phyloP scores from a whole-genome alignment of 306 rosid species.

The Parietaria judaica region DNA sequence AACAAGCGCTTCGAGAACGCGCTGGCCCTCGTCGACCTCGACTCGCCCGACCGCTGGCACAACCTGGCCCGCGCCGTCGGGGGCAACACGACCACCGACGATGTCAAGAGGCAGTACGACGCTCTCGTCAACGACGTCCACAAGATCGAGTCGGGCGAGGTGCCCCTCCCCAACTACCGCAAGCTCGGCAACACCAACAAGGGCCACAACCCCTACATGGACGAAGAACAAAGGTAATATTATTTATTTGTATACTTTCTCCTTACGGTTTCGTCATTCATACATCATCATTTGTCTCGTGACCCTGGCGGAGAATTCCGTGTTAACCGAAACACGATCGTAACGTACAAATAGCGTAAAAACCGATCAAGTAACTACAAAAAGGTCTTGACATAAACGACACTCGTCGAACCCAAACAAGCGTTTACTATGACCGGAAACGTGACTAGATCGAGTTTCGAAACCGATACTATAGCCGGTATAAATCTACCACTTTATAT shows the following conservation, averaged over 20 bases:
- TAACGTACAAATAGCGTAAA: too few relatives aligned
- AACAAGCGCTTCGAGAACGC: conserved; percentile 82
- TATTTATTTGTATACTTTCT: not conserved
- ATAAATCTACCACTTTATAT: too few relatives aligned
- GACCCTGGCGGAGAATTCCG: too few relatives aligned
- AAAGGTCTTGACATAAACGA: too few relatives aligned
- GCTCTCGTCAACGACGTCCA: conserved; percentile 55
- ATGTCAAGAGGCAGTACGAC: conserved; percentile 60
- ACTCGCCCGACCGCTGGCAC: conserved; percentile 60
- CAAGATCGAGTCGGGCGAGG: conserved; percentile 52
- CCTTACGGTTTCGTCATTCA: too few relatives aligned
- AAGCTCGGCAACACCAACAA: conserved; percentile 18
- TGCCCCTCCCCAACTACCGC: conserved; percentile 61
- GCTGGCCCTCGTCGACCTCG: conserved; percentile 47
- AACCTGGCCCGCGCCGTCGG: conserved; percentile 64
- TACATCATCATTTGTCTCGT: not conserved
- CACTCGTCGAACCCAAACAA: too few relatives aligned
- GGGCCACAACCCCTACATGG: conserved; percentile 23
- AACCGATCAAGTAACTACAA: too few relatives aligned
- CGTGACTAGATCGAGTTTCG: too few relatives aligned
- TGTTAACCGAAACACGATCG: too few relatives aligned
- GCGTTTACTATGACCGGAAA: too few relatives aligned
- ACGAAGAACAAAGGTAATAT: conserved; percentile 45
- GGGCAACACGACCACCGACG: conserved; percentile 59
- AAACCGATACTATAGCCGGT: too few relatives aligned